Conservation (phyloP, 345 rosid species). For the Psidium friedrichsthalianum region DNA sequence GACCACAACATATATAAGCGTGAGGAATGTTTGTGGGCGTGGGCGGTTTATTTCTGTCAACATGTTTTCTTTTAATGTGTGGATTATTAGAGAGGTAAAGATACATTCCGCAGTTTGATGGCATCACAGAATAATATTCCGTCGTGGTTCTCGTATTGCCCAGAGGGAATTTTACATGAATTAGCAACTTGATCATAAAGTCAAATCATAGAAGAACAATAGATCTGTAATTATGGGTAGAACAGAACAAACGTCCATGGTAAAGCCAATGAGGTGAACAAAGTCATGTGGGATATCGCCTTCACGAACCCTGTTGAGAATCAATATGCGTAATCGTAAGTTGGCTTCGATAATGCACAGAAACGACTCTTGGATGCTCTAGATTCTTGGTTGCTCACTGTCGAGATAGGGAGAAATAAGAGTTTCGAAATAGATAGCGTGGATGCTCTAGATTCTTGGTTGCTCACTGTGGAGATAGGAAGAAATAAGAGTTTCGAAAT, state of each 20-base stretch:
- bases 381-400: background rate
- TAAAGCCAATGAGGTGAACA: background rate
- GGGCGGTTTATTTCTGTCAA: background rate
- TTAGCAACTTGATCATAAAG: background rate
- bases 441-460: background rate
- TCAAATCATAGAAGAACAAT: background rate
- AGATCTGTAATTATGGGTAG: background rate
- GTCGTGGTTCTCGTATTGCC: background rate
- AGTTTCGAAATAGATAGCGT: background rate
- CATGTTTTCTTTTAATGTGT: background rate
- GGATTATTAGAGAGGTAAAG: background rate
- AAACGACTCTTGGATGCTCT: background rate
- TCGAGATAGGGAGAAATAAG: background rate
- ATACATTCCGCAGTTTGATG: background rate
- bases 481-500: conserved; percentile 2
- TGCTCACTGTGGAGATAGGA: background rate
- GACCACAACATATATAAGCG: background rate
- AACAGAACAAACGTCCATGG: background rate
- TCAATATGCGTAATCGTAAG: too few relatives aligned
- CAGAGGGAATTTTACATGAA: background rate
- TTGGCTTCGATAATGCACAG: background rate
- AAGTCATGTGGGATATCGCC: background rate
- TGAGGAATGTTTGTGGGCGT: background rate
- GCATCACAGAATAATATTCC: background rate
- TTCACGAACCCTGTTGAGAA: background rate